These are phyloP conservation scores for Camelina hispida DNA, from an alignment of 345 rosid species.

Conservation along the genomic window DNA sequence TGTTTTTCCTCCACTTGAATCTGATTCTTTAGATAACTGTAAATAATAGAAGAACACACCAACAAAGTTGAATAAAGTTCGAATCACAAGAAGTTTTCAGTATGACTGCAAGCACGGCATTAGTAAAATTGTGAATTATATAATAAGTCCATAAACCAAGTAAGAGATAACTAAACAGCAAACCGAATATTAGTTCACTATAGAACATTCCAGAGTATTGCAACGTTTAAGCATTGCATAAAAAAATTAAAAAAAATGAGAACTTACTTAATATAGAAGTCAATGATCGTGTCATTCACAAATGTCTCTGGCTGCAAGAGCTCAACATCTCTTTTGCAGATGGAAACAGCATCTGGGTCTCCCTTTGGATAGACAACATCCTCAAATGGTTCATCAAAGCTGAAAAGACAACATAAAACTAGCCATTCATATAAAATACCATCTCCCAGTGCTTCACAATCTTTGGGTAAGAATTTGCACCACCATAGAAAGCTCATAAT, in stretches of 20 bases:
- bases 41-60: constrained; percentile 24
- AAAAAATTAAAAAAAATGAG: constrained; percentile 18
- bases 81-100: constrained; percentile 28
- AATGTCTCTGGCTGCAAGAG: constrained; percentile 92
- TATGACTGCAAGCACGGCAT: constrained; percentile 33
- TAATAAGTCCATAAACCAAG: constrained; percentile 5
- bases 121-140: constrained; percentile 15
- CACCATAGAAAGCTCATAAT: no score
- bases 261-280: constrained; percentile 92
- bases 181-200: constrained; percentile 18
- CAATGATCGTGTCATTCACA: constrained; percentile 95
- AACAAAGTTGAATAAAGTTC: not conserved
- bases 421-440: constrained; percentile 25
- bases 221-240: constrained; percentile 18
- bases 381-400: constrained; percentile 84
- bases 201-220: constrained; percentile 24
- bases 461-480: not conserved
- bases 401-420: constrained; percentile 49
- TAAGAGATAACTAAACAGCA: constrained; percentile 10
- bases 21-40: constrained; percentile 86
- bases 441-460: constrained; percentile 19
- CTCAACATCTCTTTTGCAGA: constrained; percentile 92
- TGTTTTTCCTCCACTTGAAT: constrained; percentile 66
- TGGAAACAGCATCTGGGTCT: constrained; percentile 91
- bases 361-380: constrained; percentile 93